phyloP scores from a whole-genome alignment of 192 early-diverging fungal species.

The Umbelopsis sp. region DNA sequence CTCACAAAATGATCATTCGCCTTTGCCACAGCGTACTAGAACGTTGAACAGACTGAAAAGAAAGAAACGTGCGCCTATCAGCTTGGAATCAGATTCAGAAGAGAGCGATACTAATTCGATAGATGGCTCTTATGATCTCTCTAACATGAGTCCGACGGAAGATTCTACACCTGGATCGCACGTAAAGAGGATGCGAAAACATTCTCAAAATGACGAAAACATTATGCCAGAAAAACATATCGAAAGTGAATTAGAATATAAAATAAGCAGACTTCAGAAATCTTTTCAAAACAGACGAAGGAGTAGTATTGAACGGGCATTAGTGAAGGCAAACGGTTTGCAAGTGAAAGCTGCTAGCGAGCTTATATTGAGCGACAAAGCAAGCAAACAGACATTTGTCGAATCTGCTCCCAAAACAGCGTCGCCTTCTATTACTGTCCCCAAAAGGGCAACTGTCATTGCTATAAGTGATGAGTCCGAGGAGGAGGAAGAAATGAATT shows the following conservation, averaged over 20 bases:
- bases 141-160: not conserved
- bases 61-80: not conserved
- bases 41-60: not conserved
- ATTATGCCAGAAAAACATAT: not conserved
- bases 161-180: not conserved
- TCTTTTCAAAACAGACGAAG: not conserved
- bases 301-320: not conserved
- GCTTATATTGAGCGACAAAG: not conserved
- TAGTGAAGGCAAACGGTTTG: not conserved
- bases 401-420: not conserved
- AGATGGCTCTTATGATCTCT: not conserved
- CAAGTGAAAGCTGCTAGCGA: slow-evolving; percentile 9
- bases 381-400: not conserved
- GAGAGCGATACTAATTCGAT: not conserved
- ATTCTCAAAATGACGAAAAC: not conserved
- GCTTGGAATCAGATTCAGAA: slow-evolving; percentile 7
- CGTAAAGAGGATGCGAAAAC: not conserved
- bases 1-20: not conserved
- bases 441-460: not conserved
- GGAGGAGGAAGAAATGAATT: not conserved
- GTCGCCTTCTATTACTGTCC: not conserved
- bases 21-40: slow-evolving; percentile 7
- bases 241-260: slow-evolving; percentile 18
- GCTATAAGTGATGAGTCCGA: not conserved
- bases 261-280: not conserved